Percentiles rank a stretch among this genome's conserved stretches.
These are phyloP conservation scores for Berberis thunbergii DNA, from an alignment of 164 flowering plant genomes.

Conservation along the genomic window DNA sequence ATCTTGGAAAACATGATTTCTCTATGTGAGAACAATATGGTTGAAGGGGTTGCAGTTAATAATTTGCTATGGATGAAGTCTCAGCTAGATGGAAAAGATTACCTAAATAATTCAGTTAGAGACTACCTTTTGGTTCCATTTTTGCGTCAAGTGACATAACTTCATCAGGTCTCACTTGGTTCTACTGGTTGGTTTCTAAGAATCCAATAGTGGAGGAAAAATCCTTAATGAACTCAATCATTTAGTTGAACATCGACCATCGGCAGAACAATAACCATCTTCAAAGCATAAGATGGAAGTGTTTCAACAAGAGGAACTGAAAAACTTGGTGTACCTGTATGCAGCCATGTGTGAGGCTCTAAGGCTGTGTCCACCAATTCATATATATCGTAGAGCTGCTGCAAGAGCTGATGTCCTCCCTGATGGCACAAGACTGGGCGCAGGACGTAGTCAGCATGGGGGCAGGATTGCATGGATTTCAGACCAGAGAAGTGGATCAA, in stretches of 20 bases:
- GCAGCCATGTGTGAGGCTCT: slow-evolving; percentile 33
- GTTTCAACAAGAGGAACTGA: slow-evolving; percentile 14
- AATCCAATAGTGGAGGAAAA: slow-evolving; percentile 33
- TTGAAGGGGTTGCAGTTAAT: too few species aligned
- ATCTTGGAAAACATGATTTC: too few species aligned
- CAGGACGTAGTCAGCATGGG: slow-evolving; percentile 40
- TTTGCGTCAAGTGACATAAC: too few species aligned
- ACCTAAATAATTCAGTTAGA: too few species aligned
- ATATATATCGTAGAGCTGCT: slow-evolving; percentile 20
- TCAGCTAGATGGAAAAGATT: too few species aligned
- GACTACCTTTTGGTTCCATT: too few species aligned
- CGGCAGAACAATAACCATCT: not conserved
- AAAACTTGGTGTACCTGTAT: slow-evolving; percentile 33
- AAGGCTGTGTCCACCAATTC: slow-evolving; percentile 38
- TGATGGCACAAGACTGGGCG: slow-evolving; percentile 34
- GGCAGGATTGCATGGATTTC: slow-evolving; percentile 39
- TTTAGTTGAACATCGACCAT: not conserved
- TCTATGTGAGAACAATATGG: too few species aligned
- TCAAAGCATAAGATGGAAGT: not conserved
- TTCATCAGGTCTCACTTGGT: slow-evolving; percentile 43
- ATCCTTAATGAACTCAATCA: slow-evolving; percentile 31
- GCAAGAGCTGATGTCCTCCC: slow-evolving; percentile 27
- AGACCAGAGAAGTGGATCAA: slow-evolving; percentile 57
- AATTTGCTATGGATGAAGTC: too few species aligned
- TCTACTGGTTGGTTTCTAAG: slow-evolving; percentile 33